Evolutionary conservation across 1,139 yeast genomes (phyloP).

Genomic region (Geotrichum restrictum): DNA sequence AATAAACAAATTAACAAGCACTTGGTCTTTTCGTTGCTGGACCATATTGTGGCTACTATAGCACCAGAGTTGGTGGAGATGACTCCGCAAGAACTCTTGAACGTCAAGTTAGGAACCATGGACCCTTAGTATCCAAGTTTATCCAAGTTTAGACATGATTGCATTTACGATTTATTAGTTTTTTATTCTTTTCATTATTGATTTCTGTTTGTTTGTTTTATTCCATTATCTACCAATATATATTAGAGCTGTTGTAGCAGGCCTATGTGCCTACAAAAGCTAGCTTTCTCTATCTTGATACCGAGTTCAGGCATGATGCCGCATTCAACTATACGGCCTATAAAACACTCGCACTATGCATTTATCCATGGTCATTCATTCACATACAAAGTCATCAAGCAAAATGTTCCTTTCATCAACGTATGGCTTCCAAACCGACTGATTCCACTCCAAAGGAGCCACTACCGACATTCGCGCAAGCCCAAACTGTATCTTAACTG

Average conservation of each 20-base stretch:
- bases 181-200: neutral
- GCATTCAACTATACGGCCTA: no score
- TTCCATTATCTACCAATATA: neutral
- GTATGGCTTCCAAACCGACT: slow-evolving; percentile 12
- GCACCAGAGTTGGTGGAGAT: slow-evolving; percentile 44
- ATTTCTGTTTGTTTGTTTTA: neutral
- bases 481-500: slow-evolving; percentile 9
- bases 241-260: no score
- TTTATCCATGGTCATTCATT: no score
- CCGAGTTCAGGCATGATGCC: no score
- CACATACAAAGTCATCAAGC: neutral
- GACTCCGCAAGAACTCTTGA: slow-evolving; percentile 40
- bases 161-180: neutral
- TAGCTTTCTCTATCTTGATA: no score
- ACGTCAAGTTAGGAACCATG: slow-evolving; percentile 7
- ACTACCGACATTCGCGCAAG: neutral
- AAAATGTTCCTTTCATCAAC: neutral
- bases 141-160: neutral
- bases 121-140: neutral
- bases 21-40: slow-evolving; percentile 41
- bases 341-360: no score
- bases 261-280: no score
- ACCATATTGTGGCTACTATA: slow-evolving; percentile 38
- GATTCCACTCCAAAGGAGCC: slow-evolving; percentile 16
- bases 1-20: slow-evolving; percentile 43